Percentiles rank a stretch among this genome's conserved stretches.
phyloP scores from a whole-genome alignment of 257 asterid genomes.

The Nicotiana tabacum region DNA sequence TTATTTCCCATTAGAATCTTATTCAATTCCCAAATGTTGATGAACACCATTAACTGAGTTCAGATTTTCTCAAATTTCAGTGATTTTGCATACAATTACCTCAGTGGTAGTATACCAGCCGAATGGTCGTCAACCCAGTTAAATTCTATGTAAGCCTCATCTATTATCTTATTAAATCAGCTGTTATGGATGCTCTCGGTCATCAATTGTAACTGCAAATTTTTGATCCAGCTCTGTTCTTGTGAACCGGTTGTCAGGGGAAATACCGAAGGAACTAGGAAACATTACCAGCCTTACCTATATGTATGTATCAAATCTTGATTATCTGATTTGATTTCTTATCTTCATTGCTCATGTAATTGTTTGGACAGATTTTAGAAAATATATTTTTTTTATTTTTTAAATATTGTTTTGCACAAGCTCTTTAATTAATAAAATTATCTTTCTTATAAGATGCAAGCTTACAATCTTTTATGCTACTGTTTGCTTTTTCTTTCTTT shows the following conservation, averaged over 20 bases:
- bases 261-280: slow-evolving; percentile 64
- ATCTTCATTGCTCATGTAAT: slow-evolving; percentile 11
- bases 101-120: slow-evolving; percentile 69
- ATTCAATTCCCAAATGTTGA: background rate
- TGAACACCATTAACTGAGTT: background rate
- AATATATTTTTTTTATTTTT: background rate
- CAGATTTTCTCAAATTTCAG: slow-evolving; percentile 33
- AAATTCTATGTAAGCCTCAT: slow-evolving; percentile 45
- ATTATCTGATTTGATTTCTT: background rate
- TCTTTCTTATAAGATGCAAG: background rate
- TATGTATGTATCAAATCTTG: slow-evolving; percentile 51
- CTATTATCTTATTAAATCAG: background rate
- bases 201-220: background rate
- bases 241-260: slow-evolving; percentile 88
- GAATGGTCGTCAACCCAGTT: slow-evolving; percentile 72
- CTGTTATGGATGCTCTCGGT: slow-evolving; percentile 1
- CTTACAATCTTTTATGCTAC: background rate
- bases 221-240: slow-evolving; percentile 71
- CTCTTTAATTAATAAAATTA: background rate
- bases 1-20: background rate
- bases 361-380: background rate
- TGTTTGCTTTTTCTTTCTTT: background rate
- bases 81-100: slow-evolving; percentile 84
- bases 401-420: background rate
- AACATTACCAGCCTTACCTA: slow-evolving; percentile 68